These are phyloP conservation scores for Neurospora sp. DNA, from an alignment of 495 filamentous ascomycete species.

Conservation along the genomic window DNA sequence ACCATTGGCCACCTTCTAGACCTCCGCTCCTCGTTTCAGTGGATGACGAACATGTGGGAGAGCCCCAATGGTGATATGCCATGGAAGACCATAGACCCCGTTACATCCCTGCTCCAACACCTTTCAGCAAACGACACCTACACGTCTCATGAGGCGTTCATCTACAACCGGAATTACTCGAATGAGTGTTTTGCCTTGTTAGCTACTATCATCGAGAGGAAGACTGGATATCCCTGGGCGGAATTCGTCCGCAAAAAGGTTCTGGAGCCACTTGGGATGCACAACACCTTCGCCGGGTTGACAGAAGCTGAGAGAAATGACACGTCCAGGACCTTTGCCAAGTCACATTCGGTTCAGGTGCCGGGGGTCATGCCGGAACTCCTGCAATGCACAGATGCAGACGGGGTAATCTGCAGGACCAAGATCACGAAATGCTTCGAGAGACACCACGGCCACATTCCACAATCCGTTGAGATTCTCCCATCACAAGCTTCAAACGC, in stretches of 20 bases:
- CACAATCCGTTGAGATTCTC: neutral
- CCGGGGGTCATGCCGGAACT: neutral
- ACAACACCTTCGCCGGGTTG: constrained; percentile 2
- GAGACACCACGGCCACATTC: neutral
- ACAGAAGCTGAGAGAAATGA: neutral
- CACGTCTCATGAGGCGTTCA: neutral
- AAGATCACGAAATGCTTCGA: neutral
- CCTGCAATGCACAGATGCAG: neutral
- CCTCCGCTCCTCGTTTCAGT: constrained; percentile 8
- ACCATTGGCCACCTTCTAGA: constrained; percentile 12
- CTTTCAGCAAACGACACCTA: constrained; percentile 4
- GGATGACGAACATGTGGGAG: constrained; percentile 14
- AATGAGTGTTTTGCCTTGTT: constrained; percentile 12
- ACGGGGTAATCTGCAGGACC: neutral
- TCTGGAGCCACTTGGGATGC: constrained; percentile 6
- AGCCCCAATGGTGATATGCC: constrained; percentile 7
- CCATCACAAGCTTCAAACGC: constrained; percentile 4
- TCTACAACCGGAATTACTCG: constrained; percentile 10
- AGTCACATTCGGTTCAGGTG: constrained; percentile 2
- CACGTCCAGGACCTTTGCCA: neutral
- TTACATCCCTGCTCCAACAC: constrained; percentile 2
- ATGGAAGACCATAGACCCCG: neutral
- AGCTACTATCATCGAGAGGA: constrained; percentile 6
- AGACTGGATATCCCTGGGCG: neutral
- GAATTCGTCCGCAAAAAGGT: constrained; percentile 2